These are phyloP conservation scores for Penicillium rolfsii DNA, from an alignment of 2,329 filamentous ascomycete species.

Conservation along the genomic window DNA sequence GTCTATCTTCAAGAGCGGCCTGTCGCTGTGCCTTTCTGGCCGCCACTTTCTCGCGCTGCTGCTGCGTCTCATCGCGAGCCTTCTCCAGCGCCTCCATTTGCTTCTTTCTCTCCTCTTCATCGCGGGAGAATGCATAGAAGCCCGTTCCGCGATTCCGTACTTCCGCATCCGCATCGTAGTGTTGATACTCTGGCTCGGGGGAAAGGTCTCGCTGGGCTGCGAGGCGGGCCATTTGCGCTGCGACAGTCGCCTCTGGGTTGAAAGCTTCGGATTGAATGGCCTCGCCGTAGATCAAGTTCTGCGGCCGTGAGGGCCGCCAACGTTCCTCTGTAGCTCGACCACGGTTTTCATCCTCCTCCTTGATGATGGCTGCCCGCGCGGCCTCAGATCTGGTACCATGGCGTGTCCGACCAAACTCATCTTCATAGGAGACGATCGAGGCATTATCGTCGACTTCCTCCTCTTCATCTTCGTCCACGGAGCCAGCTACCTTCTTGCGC, in stretches of 20 bases:
- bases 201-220: conserved; percentile 77
- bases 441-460: conserved; percentile 52
- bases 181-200: conserved; percentile 74
- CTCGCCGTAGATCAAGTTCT: conserved; percentile 79
- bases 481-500: conserved; percentile 36
- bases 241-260: conserved; percentile 67
- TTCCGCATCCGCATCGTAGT: conserved; percentile 86
- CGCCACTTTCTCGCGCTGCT: conserved; percentile 6
- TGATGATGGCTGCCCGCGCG: conserved; percentile 63
- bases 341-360: conserved; percentile 31
- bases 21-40: conserved; percentile 2
- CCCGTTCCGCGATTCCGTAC: conserved; percentile 85
- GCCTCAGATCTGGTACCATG: conserved; percentile 72
- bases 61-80: conserved; percentile 65
- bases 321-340: conserved; percentile 25
- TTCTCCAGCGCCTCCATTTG: conserved; percentile 77
- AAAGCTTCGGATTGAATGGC: conserved; percentile 83
- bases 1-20: conserved; percentile 6
- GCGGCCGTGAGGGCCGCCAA: conserved; percentile 59
- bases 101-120: conserved; percentile 65
- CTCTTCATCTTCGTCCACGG: conserved; percentile 47
- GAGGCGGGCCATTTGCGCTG: conserved; percentile 74
- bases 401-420: conserved; percentile 88
- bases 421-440: conserved; percentile 80
- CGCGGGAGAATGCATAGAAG: conserved; percentile 85